Evolutionary conservation across 345 rosid genomes (phyloP).

Genomic region (Citrus cavaleriei): DNA sequence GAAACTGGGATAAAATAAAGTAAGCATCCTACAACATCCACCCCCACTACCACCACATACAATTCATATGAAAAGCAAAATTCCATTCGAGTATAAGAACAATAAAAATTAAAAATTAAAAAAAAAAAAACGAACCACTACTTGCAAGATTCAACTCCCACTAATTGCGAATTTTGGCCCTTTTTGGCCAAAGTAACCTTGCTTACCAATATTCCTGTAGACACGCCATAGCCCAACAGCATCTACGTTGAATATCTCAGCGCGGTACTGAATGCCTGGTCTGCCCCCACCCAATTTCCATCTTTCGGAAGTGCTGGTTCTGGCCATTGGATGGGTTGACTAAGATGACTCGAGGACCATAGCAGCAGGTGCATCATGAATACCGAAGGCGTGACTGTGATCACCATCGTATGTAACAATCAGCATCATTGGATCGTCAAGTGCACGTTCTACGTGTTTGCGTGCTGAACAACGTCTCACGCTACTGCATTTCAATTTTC

Average conservation of each 20-base stretch:
- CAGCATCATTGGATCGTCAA: conserved; percentile 69
- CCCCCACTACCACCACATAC: conserved; percentile 8
- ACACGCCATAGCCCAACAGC: conserved; percentile 7
- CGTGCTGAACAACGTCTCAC: conserved; percentile 85
- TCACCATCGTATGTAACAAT: conserved; percentile 87
- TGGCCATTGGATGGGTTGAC: conserved; percentile 16
- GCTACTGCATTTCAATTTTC: conserved; percentile 61
- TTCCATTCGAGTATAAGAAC: conserved; percentile 8
- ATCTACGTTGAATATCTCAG: conserved; percentile 20
- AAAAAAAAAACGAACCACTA: conserved; percentile 17
- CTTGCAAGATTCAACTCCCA: conserved; percentile 46
- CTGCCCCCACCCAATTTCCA: not conserved
- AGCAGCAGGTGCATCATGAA: conserved; percentile 30
- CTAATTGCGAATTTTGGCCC: too few species aligned
- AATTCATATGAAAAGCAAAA: conserved; percentile 1
- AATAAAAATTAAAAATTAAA: not conserved
- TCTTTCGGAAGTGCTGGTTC: not conserved
- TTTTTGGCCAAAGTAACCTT: conserved; percentile 20
- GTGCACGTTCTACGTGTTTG: conserved; percentile 87
- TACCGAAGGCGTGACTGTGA: conserved; percentile 49
- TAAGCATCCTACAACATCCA: conserved; percentile 35
- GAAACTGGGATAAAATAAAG: conserved; percentile 25
- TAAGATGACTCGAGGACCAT: conserved; percentile 60
- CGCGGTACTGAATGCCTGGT: not conserved
- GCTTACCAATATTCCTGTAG: not conserved